phyloP scores from a whole-genome alignment of 2,329 filamentous ascomycete species.

The Talaromyces sp. region DNA sequence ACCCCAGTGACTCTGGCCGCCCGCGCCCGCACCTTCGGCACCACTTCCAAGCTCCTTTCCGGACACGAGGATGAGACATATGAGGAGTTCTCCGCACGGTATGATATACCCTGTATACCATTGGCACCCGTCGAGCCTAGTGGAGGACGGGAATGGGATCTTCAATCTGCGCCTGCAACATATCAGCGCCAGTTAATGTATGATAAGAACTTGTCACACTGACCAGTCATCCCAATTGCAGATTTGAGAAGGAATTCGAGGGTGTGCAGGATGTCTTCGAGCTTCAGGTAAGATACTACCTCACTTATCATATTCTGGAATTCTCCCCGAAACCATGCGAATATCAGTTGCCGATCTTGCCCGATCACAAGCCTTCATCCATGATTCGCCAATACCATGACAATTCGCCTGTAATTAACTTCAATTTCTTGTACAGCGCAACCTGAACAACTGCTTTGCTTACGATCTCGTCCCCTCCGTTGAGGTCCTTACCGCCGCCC shows the following conservation, averaged over 20 bases:
- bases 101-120: constrained; percentile 44
- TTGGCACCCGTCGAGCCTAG: constrained; percentile 20
- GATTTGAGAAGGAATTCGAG: constrained; percentile 99
- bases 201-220: constrained; percentile 29
- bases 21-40: constrained; percentile 66
- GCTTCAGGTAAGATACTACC: constrained; percentile 76
- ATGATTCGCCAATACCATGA: too few relatives aligned
- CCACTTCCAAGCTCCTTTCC: constrained; percentile 58
- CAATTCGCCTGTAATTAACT: neutral
- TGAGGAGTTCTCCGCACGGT: constrained; percentile 98
- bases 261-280: constrained; percentile 98
- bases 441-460: constrained; percentile 99
- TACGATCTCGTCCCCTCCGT: constrained; percentile 98
- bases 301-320: neutral
- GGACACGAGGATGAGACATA: constrained; percentile 93
- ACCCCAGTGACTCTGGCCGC: constrained; percentile 57
- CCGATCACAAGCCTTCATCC: neutral
- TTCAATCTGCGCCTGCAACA: constrained; percentile 16
- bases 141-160: constrained; percentile 8
- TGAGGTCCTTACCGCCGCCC: constrained; percentile 84
- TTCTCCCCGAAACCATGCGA: constrained; percentile 20
- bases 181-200: constrained; percentile 7
- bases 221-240: constrained; percentile 53
- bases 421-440: constrained; percentile 63
- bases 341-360: constrained; percentile 15